Base-by-base conservation (phyloP, 2,329 filamentous ascomycete species). In the Pseudogymnoascus sp. region DNA sequence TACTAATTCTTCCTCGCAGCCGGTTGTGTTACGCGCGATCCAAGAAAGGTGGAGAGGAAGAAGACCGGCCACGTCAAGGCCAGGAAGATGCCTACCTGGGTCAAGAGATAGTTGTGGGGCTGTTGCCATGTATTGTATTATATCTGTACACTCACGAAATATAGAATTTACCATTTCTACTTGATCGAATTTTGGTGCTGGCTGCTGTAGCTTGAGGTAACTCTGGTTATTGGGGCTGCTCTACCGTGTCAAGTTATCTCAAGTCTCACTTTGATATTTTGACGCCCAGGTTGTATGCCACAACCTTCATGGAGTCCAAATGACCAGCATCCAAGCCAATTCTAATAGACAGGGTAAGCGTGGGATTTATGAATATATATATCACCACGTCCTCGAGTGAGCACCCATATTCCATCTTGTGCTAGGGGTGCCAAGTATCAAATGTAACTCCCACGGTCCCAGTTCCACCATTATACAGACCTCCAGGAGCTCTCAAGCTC, bases 61-160 rank as follows among this genome's bases (percentile, higher is more conserved):
- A 97, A 99, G 84, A 85, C 91, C 63, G 95, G 94, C 70, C 91
- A 91, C 73, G 77, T 96, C 79, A 99, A 99, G 84, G 93, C 94
- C 64, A 90, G 94, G 78, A 99, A 99, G 86, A 95, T 89, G 86
- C 93, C 93, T 65, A 84, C 94, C 71, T 99, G 95, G 94, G 92
- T 97, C 82, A 97, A 97, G 86, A 72, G 73, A 72, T 75, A 73
- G 67, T 65, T 23, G 44, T n/a, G 63, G 42, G 42, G 66, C 35
- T 61, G 68, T 63, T 71, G 68, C 72, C 68, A 69, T 67, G 67
- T 70, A 69, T 67, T 70, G 67, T 70, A 70, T 66, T 53, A 65
- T 63, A 63, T 62, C 59, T 60, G 59, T 60, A 60, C 50, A 56
- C 50, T 56, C 50, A 56, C 50, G 50, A 56, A 56, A 56, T 56